Base-by-base conservation (phyloP, 2,329 filamentous ascomycete species). In the Truncatella angustata region DNA sequence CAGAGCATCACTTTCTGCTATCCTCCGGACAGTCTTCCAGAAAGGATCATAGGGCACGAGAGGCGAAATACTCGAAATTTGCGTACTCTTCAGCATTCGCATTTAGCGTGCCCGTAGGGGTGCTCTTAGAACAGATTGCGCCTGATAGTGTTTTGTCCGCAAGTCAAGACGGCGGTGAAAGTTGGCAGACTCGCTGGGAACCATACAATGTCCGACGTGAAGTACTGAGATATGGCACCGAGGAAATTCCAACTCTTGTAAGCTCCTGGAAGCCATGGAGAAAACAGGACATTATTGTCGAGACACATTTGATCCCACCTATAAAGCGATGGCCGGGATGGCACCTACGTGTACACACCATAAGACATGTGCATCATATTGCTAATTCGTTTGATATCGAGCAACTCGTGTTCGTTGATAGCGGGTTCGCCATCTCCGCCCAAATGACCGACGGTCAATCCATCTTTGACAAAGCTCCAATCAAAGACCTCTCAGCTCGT, bases 11-110 rank as follows among this genome's bases (percentile, higher is more conserved):
- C 50, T 77, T 74, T 54, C 60, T 75, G 23, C 63, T 76, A 0
- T 72, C 72, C 0, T 63, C 68, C 0, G 72, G 70, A 0, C 73
- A 76, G 35, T 73, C 71, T 20, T 66, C 66, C 1, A 62, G 54
- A 4, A 70, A 64, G 65, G 66, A 65, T 0, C 66, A 72, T 56
- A 74, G 75, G 54, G 70, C 69, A 0, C 67, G 57, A 0, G 64
- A 75, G 53, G 72, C 75, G 2, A 77, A 77, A 49, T 77, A 77
- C 53, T 66, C 66, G 54, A 77, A 77, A 53, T 75, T 77, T 37
- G 73, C 73, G 3, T 77, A 79, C 56, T 78, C 76, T 0, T 79
- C 76, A 0, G 60, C 72, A 0, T 78, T 79, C 37, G 70, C 65
- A 0, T 79, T 78, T 49, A 71, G 67, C 6, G 73, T 76, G 0